Base-by-base conservation (phyloP, 1,284 basidiomycete genomes). In the Vanrija pseudolonga region DNA sequence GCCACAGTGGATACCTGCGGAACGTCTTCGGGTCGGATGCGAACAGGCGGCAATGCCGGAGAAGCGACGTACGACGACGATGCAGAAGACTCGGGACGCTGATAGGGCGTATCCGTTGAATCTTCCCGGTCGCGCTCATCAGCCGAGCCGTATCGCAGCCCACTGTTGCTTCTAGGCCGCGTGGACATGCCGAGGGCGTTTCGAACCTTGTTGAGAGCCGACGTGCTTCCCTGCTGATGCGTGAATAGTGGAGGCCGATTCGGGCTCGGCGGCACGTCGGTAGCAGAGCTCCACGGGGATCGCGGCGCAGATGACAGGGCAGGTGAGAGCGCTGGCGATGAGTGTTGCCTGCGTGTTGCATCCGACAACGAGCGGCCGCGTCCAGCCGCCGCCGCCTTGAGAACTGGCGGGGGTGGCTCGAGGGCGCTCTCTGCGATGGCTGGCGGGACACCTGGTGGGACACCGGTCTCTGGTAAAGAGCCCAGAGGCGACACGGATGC, bases 81-180 rank as follows among this genome's bases (percentile, higher is more conserved):
- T 12, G 59, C 50, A 3, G 49, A 50, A 8, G 49, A 50, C 22
- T 43, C 54, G 12, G 51, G 54, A n/a, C 50, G 57, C 2, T 20
- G 55, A 24, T 14, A 49, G 26, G 28, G 49, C 19, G 42, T 47
- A 5, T 43, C 49, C 22, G 37, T 56, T 8, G 38, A 41, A 12
- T 47, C 55, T n/a, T 60, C 58, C 7, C 45, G 32, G 32, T 32
- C 32, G 9, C 32, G 47, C 40, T 73, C 72, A 47, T 72, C 68
- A 1, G 65, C 56, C n/a, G 65, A 65, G 37, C 56, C 61, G 17
- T 56, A 53, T 20, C 57, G 56, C 9, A 69, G 53, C 3, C 65
- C 45, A 47, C 69, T 71, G 44, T 63, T 68, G 52, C 69, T 71
- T 12, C 71, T 47, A 7, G 61, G 55, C 6, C 72, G 57, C 42